A percentile compares a stretch with the other conserved stretches of the same genome.
Conservation (phyloP, 495 filamentous ascomycete genomes). For the Aspergillus kassunensis region DNA sequence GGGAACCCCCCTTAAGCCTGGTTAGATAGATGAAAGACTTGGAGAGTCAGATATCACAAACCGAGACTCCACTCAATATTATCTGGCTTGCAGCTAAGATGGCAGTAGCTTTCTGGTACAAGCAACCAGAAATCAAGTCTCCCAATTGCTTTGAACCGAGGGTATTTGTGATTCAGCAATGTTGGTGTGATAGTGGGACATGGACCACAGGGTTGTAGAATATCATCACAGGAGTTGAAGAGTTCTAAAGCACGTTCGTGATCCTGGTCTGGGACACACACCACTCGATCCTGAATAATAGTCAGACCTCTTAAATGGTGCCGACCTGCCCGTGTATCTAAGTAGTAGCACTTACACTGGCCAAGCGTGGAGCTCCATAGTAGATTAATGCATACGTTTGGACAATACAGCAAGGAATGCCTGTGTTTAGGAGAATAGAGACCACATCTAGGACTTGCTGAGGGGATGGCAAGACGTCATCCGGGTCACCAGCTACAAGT, state of each 20-base stretch:
- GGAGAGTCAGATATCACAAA: neutral
- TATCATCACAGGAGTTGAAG: neutral
- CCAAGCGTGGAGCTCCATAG: neutral
- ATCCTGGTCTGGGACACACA: slow-evolving; percentile 1
- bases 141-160: slow-evolving; percentile 5
- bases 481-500: neutral
- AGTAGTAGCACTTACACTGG: neutral
- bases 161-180: slow-evolving; percentile 5
- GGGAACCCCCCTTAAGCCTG: neutral
- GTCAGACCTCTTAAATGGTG: neutral
- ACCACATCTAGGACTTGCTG: neutral
- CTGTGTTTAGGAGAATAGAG: neutral
- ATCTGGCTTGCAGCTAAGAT: neutral
- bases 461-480: neutral
- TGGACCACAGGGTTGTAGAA: slow-evolving; percentile 5
- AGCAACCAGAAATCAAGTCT: slow-evolving; percentile 1
- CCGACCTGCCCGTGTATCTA: no score
- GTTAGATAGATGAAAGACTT: neutral
- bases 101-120: slow-evolving; percentile 6
- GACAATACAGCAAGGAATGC: neutral
- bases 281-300: slow-evolving; percentile 1
- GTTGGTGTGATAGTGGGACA: neutral
- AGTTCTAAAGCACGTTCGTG: neutral
- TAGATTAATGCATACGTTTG: slow-evolving; percentile 5
- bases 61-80: slow-evolving; percentile 7